phyloP scores from a whole-genome alignment of 164 flowering plant species.

The Chimonanthus salicifolius region DNA sequence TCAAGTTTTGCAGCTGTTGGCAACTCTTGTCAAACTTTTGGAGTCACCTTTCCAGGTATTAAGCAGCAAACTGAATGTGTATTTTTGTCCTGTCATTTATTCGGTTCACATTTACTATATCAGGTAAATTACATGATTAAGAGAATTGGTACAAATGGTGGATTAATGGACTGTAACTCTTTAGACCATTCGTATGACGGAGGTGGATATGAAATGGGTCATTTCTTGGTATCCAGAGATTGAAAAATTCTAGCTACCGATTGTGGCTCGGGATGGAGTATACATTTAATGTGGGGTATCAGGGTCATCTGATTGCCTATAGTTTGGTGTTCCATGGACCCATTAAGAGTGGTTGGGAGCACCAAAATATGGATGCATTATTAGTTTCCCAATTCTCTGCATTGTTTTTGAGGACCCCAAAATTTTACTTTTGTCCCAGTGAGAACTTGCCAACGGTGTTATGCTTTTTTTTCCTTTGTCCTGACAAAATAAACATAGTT shows the following conservation, averaged over 20 bases:
- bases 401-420: too few species aligned
- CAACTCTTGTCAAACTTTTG: constrained; percentile 55
- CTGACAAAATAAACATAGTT: too few species aligned
- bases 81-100: background rate
- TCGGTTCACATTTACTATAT: background rate
- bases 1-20: constrained; percentile 75
- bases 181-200: background rate
- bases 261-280: background rate
- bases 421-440: too few species aligned
- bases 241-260: background rate
- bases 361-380: too few species aligned
- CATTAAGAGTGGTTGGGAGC: background rate
- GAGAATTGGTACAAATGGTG: background rate
- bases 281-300: too few species aligned
- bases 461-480: too few species aligned
- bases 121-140: background rate
- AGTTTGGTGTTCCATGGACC: background rate
- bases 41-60: constrained; percentile 88
- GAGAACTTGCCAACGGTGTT: too few species aligned
- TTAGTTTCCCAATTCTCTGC: background rate
- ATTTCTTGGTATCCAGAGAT: background rate
- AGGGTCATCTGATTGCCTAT: background rate
- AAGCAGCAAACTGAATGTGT: background rate
- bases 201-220: background rate
- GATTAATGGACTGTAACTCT: background rate